These are phyloP conservation scores for Mediolabrus comicus DNA, from an alignment of 108 stramenopile genomes.

Conservation along the genomic window DNA sequence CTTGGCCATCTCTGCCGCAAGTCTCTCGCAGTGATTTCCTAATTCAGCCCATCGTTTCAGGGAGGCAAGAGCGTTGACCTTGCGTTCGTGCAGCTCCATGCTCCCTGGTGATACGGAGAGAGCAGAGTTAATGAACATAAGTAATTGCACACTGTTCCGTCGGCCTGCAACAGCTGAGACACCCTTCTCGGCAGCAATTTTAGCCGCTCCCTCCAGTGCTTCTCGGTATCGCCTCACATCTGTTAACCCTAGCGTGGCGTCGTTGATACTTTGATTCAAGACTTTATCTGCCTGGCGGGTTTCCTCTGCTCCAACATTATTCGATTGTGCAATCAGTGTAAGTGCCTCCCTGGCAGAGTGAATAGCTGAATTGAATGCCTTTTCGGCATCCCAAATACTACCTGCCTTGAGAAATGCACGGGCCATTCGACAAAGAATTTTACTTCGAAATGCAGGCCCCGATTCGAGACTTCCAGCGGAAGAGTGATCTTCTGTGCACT, in stretches of 20 bases:
- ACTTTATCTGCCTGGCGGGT: constrained; percentile 32
- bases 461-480: constrained; percentile 33
- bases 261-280: constrained; percentile 61
- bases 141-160: constrained; percentile 48
- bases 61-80: constrained; percentile 55
- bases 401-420: constrained; percentile 66
- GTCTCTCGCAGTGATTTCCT: constrained; percentile 63
- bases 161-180: constrained; percentile 21
- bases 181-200: constrained; percentile 17
- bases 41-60: constrained; percentile 80
- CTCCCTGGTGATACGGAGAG: constrained; percentile 56
- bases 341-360: constrained; percentile 13
- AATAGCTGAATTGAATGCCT: constrained; percentile 48
- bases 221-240: constrained; percentile 57
- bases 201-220: constrained; percentile 29
- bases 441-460: constrained; percentile 50
- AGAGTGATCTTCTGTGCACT: constrained; percentile 39
- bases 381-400: constrained; percentile 51
- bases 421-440: constrained; percentile 67
- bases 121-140: constrained; percentile 60
- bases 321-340: neutral
- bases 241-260: constrained; percentile 56
- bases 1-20: constrained; percentile 58
- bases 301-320: constrained; percentile 9
- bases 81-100: constrained; percentile 54